phyloP scores from a whole-genome alignment of 208 protist species.

The Trypanosoma avium region DNA sequence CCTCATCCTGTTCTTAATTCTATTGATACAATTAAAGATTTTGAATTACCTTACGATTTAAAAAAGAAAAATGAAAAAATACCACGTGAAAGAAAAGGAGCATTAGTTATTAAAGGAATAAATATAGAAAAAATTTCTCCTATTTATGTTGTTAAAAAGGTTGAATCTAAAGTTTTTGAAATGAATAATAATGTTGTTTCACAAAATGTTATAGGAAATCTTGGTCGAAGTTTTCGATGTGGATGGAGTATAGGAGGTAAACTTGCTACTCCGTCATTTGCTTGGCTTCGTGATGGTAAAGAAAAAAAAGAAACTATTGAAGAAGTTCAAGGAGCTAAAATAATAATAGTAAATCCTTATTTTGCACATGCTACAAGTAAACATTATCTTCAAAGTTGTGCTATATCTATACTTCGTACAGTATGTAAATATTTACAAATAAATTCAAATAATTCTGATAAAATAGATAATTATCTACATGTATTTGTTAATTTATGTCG shows the following conservation, averaged over 20 bases:
- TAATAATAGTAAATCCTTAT: conserved; percentile 40
- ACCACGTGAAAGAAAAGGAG: conserved; percentile 19
- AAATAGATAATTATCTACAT: conserved; percentile 13
- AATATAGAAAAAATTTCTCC: conserved; percentile 4
- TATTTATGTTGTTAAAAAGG: conserved; percentile 34
- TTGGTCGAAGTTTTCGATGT: conserved; percentile 67
- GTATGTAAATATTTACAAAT: conserved; percentile 13
- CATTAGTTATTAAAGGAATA: conserved; percentile 1
- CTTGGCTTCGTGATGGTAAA: conserved; percentile 66
- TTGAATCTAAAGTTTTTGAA: conserved; percentile 30
- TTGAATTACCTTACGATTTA: conserved; percentile 67
- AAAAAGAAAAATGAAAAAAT: conserved; percentile 36
- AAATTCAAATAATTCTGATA: conserved; percentile 11
- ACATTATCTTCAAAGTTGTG: conserved; percentile 48
- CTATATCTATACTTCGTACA: conserved; percentile 53
- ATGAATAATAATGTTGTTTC: conserved; percentile 35
- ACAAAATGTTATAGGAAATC: conserved; percentile 31
- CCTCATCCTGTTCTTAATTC: neutral
- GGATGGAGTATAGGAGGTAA: conserved; percentile 43
- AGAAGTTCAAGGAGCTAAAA: conserved; percentile 62
- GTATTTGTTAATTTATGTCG: conserved; percentile 36
- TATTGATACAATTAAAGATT: conserved; percentile 17
- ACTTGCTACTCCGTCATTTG: conserved; percentile 59
- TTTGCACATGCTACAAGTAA: conserved; percentile 52
- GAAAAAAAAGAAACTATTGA: conserved; percentile 34